Evolutionary conservation across 2,329 filamentous ascomycete genomes (phyloP).

Genomic region (Cytospora piceae): DNA sequence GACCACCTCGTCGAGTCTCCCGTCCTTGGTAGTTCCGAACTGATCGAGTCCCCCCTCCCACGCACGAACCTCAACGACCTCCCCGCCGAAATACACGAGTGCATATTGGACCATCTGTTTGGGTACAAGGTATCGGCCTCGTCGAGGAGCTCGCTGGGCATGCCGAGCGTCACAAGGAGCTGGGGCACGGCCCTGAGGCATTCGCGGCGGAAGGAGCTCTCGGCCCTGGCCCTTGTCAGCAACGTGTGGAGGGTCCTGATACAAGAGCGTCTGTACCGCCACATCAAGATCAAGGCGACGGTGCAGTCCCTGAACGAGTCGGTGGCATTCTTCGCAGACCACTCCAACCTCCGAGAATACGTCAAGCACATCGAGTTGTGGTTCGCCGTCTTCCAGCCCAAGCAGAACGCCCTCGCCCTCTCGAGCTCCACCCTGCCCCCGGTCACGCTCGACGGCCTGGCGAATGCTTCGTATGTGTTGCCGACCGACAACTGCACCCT

Average conservation of each 20-base stretch:
- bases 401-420: conserved; percentile 48
- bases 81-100: conserved; percentile 73
- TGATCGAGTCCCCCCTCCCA: conserved; percentile 25
- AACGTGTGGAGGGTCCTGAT: conserved; percentile 68
- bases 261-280: conserved; percentile 73
- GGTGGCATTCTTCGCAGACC: conserved; percentile 60
- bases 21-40: conserved; percentile 30
- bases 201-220: conserved; percentile 68
- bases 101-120: conserved; percentile 72
- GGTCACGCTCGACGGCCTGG: conserved; percentile 58
- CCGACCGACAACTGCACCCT: conserved; percentile 70
- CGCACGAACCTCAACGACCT: conserved; percentile 53
- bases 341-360: conserved; percentile 63
- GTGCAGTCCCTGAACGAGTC: conserved; percentile 64
- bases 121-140: conserved; percentile 67
- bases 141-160: conserved; percentile 57
- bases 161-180: conserved; percentile 57
- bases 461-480: conserved; percentile 61
- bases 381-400: conserved; percentile 74
- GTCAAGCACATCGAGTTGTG: conserved; percentile 77
- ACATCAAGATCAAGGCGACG: conserved; percentile 76
- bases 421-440: conserved; percentile 53
- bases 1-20: conserved; percentile 23
- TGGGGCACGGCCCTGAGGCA: conserved; percentile 70
- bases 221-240: conserved; percentile 66